Base-by-base conservation (phyloP, 441 rosid genomes). In the Erodium moschatum region DNA sequence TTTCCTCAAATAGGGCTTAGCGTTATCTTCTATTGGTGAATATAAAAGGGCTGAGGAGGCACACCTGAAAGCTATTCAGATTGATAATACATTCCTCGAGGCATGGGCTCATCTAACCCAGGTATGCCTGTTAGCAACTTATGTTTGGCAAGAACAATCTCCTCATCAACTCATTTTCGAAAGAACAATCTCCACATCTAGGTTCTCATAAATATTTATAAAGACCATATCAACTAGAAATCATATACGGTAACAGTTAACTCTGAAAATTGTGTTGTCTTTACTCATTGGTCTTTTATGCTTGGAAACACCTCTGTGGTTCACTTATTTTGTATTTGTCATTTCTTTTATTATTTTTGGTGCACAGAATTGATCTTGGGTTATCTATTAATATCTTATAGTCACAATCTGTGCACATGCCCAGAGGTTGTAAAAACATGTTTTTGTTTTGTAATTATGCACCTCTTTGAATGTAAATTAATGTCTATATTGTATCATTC, bases 41-140 rank as follows among this genome's bases (percentile, higher is more conserved):
- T 83, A 86, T 80, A 78, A 60, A 81, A 83, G 78, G 78, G 94
- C 97, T 31, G 96, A 91, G 87, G 97, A 87, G 71, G 89, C 97
- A 16, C 97, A 88, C 83, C 69, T 84, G 72, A 90, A 90, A 79
- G 85, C 97, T 56, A 86, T 90, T 79, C 85, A 91, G 76, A 81
- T 91, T 67, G 99, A 95, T 85, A 74, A 42, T 64, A 84, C 74
- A 75, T 95, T 88, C 78, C 80, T 87, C 72, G 99, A 91, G 81
- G 97, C 95, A 67, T 87, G 95, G 99, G 91, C 84, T 77, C 96
- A 91, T 89, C 87, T 91, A 63, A 81, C 85, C 66, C 97, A 87
- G 96, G 99, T 91, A 85, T 77, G 21, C 44, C 31, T 68, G 48
- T 63, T 60, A 12, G 65, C 52, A 38, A 62, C 69, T 69, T 35